phyloP scores from a whole-genome alignment of 495 filamentous ascomycete genomes.

The Sordaria brevicollis region DNA sequence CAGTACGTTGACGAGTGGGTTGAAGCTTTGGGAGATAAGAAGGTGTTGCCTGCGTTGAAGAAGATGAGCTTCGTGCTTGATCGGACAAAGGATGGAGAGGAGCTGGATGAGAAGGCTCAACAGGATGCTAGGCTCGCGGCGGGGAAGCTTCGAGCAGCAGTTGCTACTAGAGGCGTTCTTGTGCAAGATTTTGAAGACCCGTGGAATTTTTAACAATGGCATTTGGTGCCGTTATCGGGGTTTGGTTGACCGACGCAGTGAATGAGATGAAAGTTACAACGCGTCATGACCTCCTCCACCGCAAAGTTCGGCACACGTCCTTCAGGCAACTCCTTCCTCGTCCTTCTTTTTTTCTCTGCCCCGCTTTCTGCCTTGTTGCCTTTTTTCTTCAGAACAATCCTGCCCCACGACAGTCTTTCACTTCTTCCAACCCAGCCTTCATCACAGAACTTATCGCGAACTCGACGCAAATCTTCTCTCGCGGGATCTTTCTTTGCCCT shows the following conservation, averaged over 20 bases:
- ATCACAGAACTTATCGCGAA: too few species aligned
- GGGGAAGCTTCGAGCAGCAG: background rate
- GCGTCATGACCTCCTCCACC: too few species aligned
- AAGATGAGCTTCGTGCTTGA: background rate
- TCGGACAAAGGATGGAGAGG: background rate
- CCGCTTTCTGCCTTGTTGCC: too few species aligned
- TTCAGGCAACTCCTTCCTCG: too few species aligned
- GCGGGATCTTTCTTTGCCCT: too few species aligned
- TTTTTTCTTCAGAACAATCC: too few species aligned
- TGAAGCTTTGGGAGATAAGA: background rate
- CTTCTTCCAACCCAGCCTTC: too few species aligned
- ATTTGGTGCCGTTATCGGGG: background rate
- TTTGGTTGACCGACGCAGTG: background rate
- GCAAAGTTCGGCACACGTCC: too few species aligned
- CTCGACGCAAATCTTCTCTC: too few species aligned
- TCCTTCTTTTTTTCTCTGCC: too few species aligned
- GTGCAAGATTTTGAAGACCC: background rate
- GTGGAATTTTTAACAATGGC: background rate
- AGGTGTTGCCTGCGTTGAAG: background rate
- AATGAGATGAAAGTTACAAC: background rate
- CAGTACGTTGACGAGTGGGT: background rate
- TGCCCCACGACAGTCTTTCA: too few species aligned
- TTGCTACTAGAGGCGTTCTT: background rate
- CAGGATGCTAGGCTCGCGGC: background rate
- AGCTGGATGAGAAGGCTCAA: background rate